Evolutionary conservation across 169 alveolate species (phyloP).

Genomic region (Plasmodium gonderi): DNA sequence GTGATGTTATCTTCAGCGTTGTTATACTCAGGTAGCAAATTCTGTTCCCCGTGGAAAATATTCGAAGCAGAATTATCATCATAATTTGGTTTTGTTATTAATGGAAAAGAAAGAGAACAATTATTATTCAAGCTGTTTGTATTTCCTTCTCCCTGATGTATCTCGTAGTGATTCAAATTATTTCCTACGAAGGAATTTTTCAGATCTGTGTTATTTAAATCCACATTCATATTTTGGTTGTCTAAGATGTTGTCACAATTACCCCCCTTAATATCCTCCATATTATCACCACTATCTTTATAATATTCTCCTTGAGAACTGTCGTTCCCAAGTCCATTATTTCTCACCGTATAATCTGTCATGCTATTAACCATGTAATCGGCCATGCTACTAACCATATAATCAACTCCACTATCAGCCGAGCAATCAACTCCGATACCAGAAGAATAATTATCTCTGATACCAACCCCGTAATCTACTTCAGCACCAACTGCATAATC

Average conservation of each 20-base stretch:
- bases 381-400: conserved; percentile 6
- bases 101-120: neutral
- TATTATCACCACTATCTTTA: neutral
- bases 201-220: neutral
- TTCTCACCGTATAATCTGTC: neutral
- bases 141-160: neutral
- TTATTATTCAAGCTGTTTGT: neutral
- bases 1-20: conserved; percentile 62
- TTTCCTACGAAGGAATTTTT: neutral
- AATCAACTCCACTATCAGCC: neutral
- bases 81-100: neutral
- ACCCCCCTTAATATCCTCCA: neutral
- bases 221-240: neutral
- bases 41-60: neutral
- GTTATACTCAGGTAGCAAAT: conserved; percentile 43
- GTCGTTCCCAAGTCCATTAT: neutral
- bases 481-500: neutral
- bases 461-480: neutral
- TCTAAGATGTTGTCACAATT: neutral
- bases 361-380: neutral
- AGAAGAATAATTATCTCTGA: neutral
- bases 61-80: neutral
- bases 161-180: neutral
- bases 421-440: neutral
- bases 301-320: conserved; percentile 4